Evolutionary conservation across 169 alveolate genomes (phyloP).

Genomic region (Plasmodium fragile): DNA sequence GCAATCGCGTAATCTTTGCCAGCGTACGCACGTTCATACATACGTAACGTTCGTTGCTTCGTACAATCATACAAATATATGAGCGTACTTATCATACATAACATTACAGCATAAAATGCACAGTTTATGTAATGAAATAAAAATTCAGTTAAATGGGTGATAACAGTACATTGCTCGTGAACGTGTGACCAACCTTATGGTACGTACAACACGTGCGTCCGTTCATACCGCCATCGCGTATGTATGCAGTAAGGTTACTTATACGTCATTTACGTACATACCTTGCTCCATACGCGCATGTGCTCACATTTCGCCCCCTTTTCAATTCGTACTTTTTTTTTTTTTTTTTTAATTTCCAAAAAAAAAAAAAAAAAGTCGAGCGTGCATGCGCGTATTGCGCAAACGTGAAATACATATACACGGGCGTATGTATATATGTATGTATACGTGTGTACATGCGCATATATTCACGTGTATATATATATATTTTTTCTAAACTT

Average conservation of each 20-base stretch:
- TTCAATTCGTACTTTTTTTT: neutral
- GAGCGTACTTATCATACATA: slow-evolving; percentile 21
- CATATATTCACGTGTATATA: neutral
- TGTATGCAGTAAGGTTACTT: neutral
- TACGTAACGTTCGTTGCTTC: neutral
- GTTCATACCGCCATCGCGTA: neutral
- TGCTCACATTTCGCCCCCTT: neutral
- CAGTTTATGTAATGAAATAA: neutral
- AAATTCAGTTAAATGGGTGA: neutral
- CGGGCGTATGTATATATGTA: neutral
- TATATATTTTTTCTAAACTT: slow-evolving; percentile 7
- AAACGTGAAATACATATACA: neutral
- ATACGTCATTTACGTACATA: neutral
- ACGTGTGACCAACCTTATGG: neutral
- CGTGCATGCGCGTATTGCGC: neutral
- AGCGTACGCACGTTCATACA: neutral
- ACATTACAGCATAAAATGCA: neutral
- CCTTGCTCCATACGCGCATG: neutral
- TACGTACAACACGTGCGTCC: slow-evolving; percentile 8
- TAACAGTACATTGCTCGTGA: neutral
- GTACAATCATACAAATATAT: neutral
- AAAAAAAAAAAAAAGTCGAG: neutral
- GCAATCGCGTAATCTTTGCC: neutral
- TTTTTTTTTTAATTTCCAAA: neutral
- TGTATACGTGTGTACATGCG: slow-evolving; percentile 5